A percentile compares a stretch with the other conserved stretches of the same genome.
These are phyloP conservation scores for Balamuthia mandrillaris DNA, from an alignment of 208 protist species.

Conservation along the genomic window DNA sequence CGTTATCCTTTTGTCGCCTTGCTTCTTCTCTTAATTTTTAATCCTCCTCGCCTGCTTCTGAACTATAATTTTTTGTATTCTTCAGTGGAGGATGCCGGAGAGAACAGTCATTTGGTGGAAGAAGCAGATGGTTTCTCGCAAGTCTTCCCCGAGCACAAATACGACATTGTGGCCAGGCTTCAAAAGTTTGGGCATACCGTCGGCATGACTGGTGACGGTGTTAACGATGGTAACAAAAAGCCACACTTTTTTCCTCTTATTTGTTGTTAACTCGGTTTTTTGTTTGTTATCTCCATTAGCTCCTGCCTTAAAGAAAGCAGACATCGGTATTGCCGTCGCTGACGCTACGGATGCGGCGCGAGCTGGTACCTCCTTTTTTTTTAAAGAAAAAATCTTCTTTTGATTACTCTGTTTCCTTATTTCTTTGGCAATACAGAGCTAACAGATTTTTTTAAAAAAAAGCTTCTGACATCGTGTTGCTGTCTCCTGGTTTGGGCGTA, in stretches of 20 bases:
- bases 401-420: neutral
- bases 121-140: too few species aligned
- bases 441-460: constrained; percentile 55
- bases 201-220: constrained; percentile 95
- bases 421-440: too few species aligned
- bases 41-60: too few species aligned
- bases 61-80: too few species aligned
- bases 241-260: too few species aligned
- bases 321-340: constrained; percentile 92
- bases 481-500: constrained; percentile 82
- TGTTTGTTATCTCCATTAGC: too few species aligned
- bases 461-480: constrained; percentile 91
- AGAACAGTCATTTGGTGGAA: too few species aligned
- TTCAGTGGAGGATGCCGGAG: too few species aligned
- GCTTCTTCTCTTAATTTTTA: too few species aligned
- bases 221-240: too few species aligned
- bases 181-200: constrained; percentile 82
- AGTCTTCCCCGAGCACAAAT: constrained; percentile 93
- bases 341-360: constrained; percentile 87
- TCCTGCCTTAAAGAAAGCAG: constrained; percentile 88
- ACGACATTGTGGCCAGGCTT: constrained; percentile 86
- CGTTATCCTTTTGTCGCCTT: too few species aligned
- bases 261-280: too few species aligned
- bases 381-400: neutral
- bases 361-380: constrained; percentile 46